These are phyloP conservation scores for Penicillium mononematosum DNA, from an alignment of 495 filamentous ascomycete species.

Conservation along the genomic window DNA sequence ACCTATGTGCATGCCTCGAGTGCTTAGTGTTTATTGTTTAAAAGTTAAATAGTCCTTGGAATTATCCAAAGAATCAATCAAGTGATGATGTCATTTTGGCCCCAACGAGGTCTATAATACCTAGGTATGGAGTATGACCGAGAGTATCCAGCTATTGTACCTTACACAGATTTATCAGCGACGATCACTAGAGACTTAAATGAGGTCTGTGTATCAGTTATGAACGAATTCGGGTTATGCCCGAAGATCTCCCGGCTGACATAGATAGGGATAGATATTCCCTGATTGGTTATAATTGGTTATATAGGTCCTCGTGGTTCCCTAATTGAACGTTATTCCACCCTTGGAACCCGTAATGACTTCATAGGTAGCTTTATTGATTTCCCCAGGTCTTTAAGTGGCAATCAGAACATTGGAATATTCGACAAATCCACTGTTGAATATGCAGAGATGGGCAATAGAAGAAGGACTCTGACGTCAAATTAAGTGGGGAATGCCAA, in stretches of 20 bases:
- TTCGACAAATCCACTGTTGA: too few relatives aligned
- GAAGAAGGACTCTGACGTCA: too few relatives aligned
- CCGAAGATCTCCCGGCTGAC: conserved; percentile 4
- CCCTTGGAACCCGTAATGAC: background rate
- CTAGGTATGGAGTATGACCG: too few relatives aligned
- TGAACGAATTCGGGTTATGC: background rate
- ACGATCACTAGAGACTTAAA: background rate
- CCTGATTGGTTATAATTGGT: background rate
- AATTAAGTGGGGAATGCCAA: too few relatives aligned
- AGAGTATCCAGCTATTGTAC: background rate
- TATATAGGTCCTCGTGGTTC: background rate
- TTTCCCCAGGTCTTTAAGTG: background rate
- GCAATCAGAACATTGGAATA: background rate
- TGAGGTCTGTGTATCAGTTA: background rate
- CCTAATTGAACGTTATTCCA: background rate
- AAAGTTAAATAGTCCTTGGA: too few relatives aligned
- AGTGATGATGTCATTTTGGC: background rate
- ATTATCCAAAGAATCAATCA: too few relatives aligned
- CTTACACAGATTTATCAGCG: background rate
- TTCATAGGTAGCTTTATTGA: background rate
- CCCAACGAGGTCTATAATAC: too few relatives aligned
- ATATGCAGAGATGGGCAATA: too few relatives aligned
- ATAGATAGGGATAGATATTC: background rate
- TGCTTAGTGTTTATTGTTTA: too few relatives aligned
- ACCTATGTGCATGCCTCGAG: too few relatives aligned